Base-by-base conservation (phyloP, 495 filamentous ascomycete genomes). In the Neurospora hispaniola region DNA sequence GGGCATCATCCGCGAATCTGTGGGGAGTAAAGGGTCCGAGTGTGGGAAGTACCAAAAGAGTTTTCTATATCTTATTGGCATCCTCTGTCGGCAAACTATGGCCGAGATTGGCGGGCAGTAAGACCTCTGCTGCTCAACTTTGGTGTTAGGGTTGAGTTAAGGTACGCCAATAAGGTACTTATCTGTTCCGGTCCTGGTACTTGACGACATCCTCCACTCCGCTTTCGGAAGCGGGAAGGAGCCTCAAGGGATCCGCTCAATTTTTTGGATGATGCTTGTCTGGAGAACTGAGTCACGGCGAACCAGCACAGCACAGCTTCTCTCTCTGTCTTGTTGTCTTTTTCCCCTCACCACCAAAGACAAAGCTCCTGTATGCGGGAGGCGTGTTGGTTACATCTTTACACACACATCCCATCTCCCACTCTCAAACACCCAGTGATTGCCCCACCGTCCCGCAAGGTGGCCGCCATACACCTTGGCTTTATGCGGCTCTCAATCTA, bases 401-500 rank as follows among this genome's bases (percentile, higher is more conserved):
- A 9, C 27, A 35, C 27, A 31, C 27, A 31, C 27, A 31, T 31
- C 27, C 27, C 27, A 66, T 66, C 1, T 66, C 16, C 1, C 14
- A 66, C 27, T 38, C 23, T 18, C 54, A 6, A 35, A 66, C 14
- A 66, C 18, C 12, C 27, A 66, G 54, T 31, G 35, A 66, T 66
- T 66, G 54, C 54, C 54, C 54, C 54, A 66, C 54, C 54, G 35
- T 66, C 54, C 27, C 23, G 54, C 54, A 66, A 66, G 54, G 54
- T 66, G 54, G 54, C 27, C 1, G 54, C 54, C 54, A 35, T 27
- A 66, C 54, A 16, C 14, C 35, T 31, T 66, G 54, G 54, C 54
- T 66, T 66, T 66, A 66, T 66, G 54, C 54, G 54, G 54, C 54
- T 66, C 54, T 66, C 54, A 66, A 38, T 66, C 54, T 66, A 66